These are phyloP conservation scores for Gentiana dahurica DNA, from an alignment of 257 asterid genomes.

Conservation along the genomic window DNA sequence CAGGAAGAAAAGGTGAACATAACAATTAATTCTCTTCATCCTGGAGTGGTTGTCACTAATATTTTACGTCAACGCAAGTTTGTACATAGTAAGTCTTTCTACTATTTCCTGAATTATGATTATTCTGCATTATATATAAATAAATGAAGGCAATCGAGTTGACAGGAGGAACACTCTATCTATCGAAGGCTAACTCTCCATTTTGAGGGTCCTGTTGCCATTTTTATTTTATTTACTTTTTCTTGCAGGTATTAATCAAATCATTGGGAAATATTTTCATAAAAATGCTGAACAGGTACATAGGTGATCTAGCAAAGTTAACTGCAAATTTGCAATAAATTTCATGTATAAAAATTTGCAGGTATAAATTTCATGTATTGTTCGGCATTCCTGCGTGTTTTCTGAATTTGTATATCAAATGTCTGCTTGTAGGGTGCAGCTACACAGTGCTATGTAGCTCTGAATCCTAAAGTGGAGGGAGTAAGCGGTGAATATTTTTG, in stretches of 20 bases:
- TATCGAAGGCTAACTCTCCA: neutral
- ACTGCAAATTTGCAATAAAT: too few relatives aligned
- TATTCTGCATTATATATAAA: neutral
- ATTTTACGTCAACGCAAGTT: neutral
- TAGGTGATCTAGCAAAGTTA: too few relatives aligned
- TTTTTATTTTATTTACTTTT: neutral
- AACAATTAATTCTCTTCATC: neutral
- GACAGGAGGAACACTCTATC: too few relatives aligned
- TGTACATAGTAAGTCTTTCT: neutral
- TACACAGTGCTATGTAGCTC: constrained; percentile 48
- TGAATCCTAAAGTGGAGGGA: constrained; percentile 29
- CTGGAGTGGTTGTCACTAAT: neutral
- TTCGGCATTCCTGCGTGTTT: too few relatives aligned
- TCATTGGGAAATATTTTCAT: too few relatives aligned
- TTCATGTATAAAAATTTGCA: too few relatives aligned
- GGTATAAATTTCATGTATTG: too few relatives aligned
- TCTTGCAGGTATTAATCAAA: too few relatives aligned
- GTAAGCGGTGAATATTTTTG: constrained; percentile 27
- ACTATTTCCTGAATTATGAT: neutral
- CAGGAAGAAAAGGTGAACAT: neutral
- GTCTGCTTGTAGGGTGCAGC: constrained; percentile 52
- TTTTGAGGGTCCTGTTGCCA: neutral
- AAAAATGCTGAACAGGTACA: too few relatives aligned
- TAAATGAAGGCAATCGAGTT: too few relatives aligned
- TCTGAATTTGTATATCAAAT: neutral